phyloP scores from a whole-genome alignment of 768 basidiomycete species.

The Lactarius evosmus region DNA sequence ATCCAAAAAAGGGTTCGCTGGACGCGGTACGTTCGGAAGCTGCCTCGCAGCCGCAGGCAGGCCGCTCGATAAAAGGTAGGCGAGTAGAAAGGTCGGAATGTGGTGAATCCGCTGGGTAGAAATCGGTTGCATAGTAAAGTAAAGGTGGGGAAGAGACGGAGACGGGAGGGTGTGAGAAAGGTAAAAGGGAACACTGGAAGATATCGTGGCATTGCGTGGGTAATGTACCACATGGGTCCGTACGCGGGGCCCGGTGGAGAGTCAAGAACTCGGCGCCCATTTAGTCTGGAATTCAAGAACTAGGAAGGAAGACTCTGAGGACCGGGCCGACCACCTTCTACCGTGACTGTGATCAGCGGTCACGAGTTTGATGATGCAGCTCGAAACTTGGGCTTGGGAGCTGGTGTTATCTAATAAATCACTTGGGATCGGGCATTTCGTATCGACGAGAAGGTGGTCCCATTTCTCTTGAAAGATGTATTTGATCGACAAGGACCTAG shows the following conservation, averaged over 20 bases:
- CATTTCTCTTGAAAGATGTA: no score
- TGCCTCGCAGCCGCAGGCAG: background rate
- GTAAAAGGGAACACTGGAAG: background rate
- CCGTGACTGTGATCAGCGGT: background rate
- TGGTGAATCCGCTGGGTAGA: background rate
- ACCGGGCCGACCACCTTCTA: background rate
- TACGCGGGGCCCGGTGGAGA: background rate
- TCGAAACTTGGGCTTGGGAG: background rate
- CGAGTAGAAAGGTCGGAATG: background rate
- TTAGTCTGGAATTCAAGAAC: background rate
- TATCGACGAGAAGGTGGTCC: no score
- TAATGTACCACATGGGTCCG: background rate
- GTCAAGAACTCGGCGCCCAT: background rate
- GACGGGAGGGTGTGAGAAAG: background rate
- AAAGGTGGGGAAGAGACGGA: background rate
- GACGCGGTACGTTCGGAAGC: background rate
- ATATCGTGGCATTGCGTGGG: background rate
- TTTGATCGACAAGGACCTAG: no score
- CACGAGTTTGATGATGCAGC: background rate
- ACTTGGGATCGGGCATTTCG: no score
- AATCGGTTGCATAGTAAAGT: background rate
- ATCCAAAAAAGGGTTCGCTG: constrained; percentile 44
- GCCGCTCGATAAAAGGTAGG: background rate
- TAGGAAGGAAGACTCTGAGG: background rate
- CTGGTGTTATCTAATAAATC: background rate